Base-by-base conservation (phyloP, 2,329 filamentous ascomycete genomes). In the Teratosphaeria gauchensis region DNA sequence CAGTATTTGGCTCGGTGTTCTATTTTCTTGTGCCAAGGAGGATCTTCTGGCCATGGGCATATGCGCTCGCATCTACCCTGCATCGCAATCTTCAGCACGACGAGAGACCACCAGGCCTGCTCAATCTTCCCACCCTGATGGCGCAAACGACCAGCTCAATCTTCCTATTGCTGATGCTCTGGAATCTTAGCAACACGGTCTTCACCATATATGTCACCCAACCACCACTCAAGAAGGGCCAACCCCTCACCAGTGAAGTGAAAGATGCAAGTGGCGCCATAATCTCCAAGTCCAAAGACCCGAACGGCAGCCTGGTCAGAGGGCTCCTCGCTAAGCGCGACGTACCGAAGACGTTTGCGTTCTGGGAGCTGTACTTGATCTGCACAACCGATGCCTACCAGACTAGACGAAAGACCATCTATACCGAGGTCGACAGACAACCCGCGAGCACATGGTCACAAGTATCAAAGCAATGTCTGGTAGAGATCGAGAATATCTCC, bases 281-380 rank as follows among this genome's bases (percentile, higher is more conserved):
- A 2, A 35, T 70, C 8, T 65, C 67, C 21, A 64, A 64, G 56
- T 68, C 66, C 52, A 62, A 60, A 35, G 92, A 96, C 72, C 90
- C 92, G 0, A 97, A 96, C 68, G 91, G 90, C 38, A 96, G 89
- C 70, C 78, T 97, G 31, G 73, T 97, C 54, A 90, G 86, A 58
- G 92, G 92, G 0, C 73, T 97, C 53, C 92, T 86, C 71, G 87
- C 87, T 63, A 94, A 91, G 75, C 94, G 92, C 72, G 80, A 89
- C 8, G 79, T 89, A 9, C 84, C 89, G 61, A 86, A 89, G 82
- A 82, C 84, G 0, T 95, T 95, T 72, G 92, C 92, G 16, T 88
- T 95, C 73, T 96, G 92, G 92, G 92, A 97, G 70, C 78, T 96
- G 31, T 84, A 85, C 32, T 80, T 89, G 58, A 95, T 96, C 65